Conservation (phyloP, 2,329 filamentous ascomycete species). For the Chalaropsis ovoidea region DNA sequence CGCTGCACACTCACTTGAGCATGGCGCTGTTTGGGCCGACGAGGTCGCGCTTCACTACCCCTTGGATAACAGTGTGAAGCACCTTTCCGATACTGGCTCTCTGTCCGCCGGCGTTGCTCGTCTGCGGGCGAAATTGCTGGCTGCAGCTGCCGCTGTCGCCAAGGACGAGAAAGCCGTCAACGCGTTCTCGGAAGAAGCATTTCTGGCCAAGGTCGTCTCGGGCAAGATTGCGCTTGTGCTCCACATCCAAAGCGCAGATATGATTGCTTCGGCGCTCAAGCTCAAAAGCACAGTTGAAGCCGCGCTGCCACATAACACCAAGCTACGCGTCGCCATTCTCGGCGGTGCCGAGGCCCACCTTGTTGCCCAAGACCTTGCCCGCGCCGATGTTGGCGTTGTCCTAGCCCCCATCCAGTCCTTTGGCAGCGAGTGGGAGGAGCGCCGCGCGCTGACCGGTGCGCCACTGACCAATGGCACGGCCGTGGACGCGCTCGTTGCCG, state of each 20-base stretch:
- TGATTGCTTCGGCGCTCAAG: constrained; percentile 48
- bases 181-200: constrained; percentile 41
- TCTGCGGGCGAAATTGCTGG: constrained; percentile 45
- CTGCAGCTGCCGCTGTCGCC: constrained; percentile 36
- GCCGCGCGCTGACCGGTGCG: constrained; percentile 52
- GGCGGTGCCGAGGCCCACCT: constrained; percentile 55
- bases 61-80: constrained; percentile 40
- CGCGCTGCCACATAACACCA: constrained; percentile 24
- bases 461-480: constrained; percentile 56
- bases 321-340: constrained; percentile 46
- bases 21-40: constrained; percentile 43
- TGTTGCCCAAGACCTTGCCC: constrained; percentile 48
- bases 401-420: constrained; percentile 50
- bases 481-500: constrained; percentile 47
- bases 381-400: constrained; percentile 48
- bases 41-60: constrained; percentile 52
- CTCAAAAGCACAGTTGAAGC: constrained; percentile 49
- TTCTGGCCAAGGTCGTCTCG: constrained; percentile 44
- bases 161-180: constrained; percentile 31
- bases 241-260: constrained; percentile 52
- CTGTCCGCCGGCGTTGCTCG: constrained; percentile 45
- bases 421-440: constrained; percentile 49
- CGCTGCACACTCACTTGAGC: constrained; percentile 38
- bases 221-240: constrained; percentile 48
- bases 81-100: constrained; percentile 37